A percentile compares a stretch with the other conserved stretches of the same genome.
Evolutionary conservation across 2,329 filamentous ascomycete genomes (phyloP).

Genomic region (Rhytidhysteron rufulum): DNA sequence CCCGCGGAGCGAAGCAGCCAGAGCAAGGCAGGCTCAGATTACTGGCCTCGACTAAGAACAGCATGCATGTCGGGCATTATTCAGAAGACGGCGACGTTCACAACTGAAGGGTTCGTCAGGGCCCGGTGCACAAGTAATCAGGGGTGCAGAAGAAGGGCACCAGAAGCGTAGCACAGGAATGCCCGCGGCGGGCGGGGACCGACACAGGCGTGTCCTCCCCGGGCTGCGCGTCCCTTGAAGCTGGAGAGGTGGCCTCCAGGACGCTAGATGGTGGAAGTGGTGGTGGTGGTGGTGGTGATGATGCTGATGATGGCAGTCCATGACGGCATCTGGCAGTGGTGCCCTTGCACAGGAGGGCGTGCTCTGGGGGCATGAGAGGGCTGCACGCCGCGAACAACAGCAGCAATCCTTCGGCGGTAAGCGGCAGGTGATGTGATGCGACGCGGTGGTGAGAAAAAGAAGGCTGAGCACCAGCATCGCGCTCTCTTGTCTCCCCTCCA

Average conservation of each 20-base stretch:
- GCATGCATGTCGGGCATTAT: neutral
- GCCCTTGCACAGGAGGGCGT: neutral
- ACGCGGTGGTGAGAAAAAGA: slow-evolving; percentile 18
- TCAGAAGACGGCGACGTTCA: neutral
- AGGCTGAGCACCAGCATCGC: slow-evolving; percentile 22
- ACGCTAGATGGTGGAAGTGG: too few species aligned
- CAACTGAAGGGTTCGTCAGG: neutral
- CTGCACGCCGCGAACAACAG: neutral
- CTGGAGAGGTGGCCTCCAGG: too few species aligned
- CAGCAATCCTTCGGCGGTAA: slow-evolving; percentile 22
- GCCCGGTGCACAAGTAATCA: neutral
- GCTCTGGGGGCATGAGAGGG: neutral
- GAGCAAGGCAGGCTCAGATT: too few species aligned
- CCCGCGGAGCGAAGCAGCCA: neutral
- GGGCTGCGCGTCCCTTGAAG: too few species aligned
- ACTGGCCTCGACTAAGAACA: too few species aligned
- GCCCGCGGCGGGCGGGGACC: too few species aligned
- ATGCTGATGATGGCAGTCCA: neutral
- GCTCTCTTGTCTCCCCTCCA: neutral
- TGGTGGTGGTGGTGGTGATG: too few species aligned
- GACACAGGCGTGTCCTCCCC: too few species aligned
- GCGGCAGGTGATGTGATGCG: slow-evolving; percentile 19
- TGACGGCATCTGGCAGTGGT: neutral
- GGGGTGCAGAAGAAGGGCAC: neutral
- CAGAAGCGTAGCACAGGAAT: neutral